These are phyloP conservation scores for Xylaria arbuscula DNA, from an alignment of 2,329 filamentous ascomycete species.

Conservation along the genomic window DNA sequence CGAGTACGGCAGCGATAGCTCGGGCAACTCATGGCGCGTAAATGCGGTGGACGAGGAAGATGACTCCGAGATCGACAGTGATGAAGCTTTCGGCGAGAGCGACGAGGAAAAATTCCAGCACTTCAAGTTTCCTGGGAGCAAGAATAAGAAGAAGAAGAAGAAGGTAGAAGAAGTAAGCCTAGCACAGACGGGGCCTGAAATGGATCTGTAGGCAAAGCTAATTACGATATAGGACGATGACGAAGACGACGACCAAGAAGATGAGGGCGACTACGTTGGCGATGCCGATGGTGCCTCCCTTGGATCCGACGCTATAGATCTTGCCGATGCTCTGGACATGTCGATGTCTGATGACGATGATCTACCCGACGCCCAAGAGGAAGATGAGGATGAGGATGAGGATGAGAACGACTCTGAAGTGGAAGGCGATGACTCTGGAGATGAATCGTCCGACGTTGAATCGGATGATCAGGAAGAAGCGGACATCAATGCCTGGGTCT, in stretches of 20 bases:
- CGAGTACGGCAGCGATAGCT: slow-evolving; percentile 84
- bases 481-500: slow-evolving; percentile 63
- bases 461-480: slow-evolving; percentile 60
- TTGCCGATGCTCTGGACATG: slow-evolving; percentile 66
- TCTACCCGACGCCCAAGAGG: slow-evolving; percentile 60
- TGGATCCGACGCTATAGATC: slow-evolving; percentile 68
- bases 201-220: slow-evolving; percentile 29
- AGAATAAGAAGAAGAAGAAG: slow-evolving; percentile 53
- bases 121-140: slow-evolving; percentile 68
- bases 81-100: slow-evolving; percentile 88
- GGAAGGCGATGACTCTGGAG: slow-evolving; percentile 55
- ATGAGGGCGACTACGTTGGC: slow-evolving; percentile 64
- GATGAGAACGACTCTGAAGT: slow-evolving; percentile 58
- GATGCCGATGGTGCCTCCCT: slow-evolving; percentile 69
- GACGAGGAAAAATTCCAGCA: slow-evolving; percentile 87
- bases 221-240: slow-evolving; percentile 59
- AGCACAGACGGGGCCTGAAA: slow-evolving; percentile 41
- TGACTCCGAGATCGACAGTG: slow-evolving; percentile 73
- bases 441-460: slow-evolving; percentile 57
- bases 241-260: slow-evolving; percentile 68
- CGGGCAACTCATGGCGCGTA: slow-evolving; percentile 86
- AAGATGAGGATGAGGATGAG: slow-evolving; percentile 57
- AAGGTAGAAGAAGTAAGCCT: slow-evolving; percentile 56
- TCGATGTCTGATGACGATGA: slow-evolving; percentile 60
- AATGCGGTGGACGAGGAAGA: slow-evolving; percentile 72